These are phyloP conservation scores for Fomitopsis betulina DNA, from an alignment of 1,284 basidiomycete genomes.

Conservation along the genomic window DNA sequence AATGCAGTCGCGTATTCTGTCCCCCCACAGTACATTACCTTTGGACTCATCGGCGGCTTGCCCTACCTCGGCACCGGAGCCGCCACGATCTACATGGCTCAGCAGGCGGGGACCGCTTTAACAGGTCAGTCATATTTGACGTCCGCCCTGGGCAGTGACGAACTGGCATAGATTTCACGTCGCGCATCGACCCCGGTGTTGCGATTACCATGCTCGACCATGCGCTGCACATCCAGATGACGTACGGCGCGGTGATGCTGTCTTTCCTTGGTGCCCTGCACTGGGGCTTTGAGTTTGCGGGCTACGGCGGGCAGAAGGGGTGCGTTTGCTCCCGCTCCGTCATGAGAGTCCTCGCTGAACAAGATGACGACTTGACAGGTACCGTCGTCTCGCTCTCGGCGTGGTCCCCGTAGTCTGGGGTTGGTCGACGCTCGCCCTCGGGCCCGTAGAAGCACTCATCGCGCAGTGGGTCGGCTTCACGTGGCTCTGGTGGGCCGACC, in stretches of 20 bases:
- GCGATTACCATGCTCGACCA: conserved; percentile 76
- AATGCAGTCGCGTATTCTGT: conserved; percentile 61
- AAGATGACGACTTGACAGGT: conserved; percentile 24
- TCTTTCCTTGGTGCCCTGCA: conserved; percentile 93
- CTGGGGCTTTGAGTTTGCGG: conserved; percentile 93
- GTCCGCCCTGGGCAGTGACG: not conserved
- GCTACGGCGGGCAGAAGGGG: conserved; percentile 75
- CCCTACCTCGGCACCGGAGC: conserved; percentile 81
- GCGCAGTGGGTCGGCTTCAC: conserved; percentile 89
- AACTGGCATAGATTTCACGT: conserved; percentile 34
- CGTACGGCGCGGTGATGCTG: conserved; percentile 91
- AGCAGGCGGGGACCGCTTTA: conserved; percentile 70
- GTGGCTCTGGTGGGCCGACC: conserved; percentile 80
- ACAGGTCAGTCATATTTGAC: conserved; percentile 29
- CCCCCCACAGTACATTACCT: conserved; percentile 61
- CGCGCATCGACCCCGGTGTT: conserved; percentile 72
- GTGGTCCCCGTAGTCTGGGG: conserved; percentile 81
- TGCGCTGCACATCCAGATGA: conserved; percentile 79
- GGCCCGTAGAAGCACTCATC: conserved; percentile 71
- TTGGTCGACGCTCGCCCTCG: conserved; percentile 83
- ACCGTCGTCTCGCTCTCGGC: conserved; percentile 73
- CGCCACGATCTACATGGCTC: conserved; percentile 79
- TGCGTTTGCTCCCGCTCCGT: conserved; percentile 2
- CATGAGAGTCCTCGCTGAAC: not conserved
- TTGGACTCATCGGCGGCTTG: conserved; percentile 64